These are phyloP conservation scores for Saturnispora dispora DNA, from an alignment of 805 yeast species.

Conservation along the genomic window DNA sequence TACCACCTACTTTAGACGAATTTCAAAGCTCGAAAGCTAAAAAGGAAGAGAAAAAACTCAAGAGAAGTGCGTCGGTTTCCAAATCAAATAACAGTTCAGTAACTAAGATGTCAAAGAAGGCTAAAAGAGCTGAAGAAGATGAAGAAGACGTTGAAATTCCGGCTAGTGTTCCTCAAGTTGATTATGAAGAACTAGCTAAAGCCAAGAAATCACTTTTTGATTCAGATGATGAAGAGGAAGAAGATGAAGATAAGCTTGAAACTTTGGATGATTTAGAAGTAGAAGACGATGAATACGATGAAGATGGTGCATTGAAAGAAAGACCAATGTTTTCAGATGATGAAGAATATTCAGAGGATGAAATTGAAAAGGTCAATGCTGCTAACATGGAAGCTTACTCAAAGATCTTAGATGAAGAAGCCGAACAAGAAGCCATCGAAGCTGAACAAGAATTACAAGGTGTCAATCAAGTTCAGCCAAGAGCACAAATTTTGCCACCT, in stretches of 20 bases:
- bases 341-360: conserved; percentile 50
- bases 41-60: conserved; percentile 30
- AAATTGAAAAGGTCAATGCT: conserved; percentile 64
- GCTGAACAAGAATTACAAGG: conserved; percentile 55
- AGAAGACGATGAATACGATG: conserved; percentile 28
- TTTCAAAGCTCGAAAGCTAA: conserved; percentile 41
- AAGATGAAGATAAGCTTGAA: conserved; percentile 31
- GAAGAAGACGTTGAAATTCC: conserved; percentile 33
- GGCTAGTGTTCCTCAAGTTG: conserved; percentile 53
- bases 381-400: conserved; percentile 79
- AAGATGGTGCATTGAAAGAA: conserved; percentile 49
- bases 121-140: conserved; percentile 18
- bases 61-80: conserved; percentile 23
- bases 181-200: conserved; percentile 52
- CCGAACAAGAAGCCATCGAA: conserved; percentile 50
- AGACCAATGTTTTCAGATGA: conserved; percentile 80
- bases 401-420: conserved; percentile 50
- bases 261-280: conserved; percentile 19
- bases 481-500: conserved; percentile 70
- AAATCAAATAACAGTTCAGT: conserved; percentile 24
- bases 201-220: conserved; percentile 73
- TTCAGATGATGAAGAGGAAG: conserved; percentile 53
- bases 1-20: conserved; percentile 84
- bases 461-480: conserved; percentile 52
- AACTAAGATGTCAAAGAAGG: conserved; percentile 13